Evolutionary conservation across 345 rosid species (phyloP).

Genomic region (Gossypium mustelinum): DNA sequence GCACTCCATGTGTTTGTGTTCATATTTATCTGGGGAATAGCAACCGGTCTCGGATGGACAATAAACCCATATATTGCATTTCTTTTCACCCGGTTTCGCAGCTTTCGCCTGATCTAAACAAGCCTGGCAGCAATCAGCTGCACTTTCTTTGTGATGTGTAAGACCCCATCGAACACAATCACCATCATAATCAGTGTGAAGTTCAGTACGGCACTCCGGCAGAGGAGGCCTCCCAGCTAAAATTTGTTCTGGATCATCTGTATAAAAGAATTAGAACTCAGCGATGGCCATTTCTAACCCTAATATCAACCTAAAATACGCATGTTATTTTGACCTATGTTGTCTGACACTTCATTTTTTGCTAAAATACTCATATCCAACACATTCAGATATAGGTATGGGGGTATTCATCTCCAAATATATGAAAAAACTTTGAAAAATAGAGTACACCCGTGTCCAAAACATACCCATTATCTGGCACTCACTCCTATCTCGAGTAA

Average conservation of each 20-base stretch:
- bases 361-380: background rate
- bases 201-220: conserved; percentile 68
- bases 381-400: background rate
- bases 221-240: conserved; percentile 87
- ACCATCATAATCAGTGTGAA: conserved; percentile 90
- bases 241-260: conserved; percentile 55
- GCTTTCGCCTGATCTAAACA: conserved; percentile 83
- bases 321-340: background rate
- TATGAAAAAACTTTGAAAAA: background rate
- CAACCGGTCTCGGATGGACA: conserved; percentile 88
- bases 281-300: background rate
- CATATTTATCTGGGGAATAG: conserved; percentile 78
- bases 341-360: background rate
- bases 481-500: background rate
- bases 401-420: background rate
- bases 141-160: conserved; percentile 90
- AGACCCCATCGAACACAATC: conserved; percentile 97
- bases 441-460: background rate
- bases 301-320: background rate
- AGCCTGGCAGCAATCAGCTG: conserved; percentile 96
- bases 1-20: conserved; percentile 82
- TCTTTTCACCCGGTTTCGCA: conserved; percentile 70
- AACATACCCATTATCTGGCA: background rate
- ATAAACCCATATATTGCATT: conserved; percentile 96
- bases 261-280: conserved; percentile 16